Base-by-base conservation (phyloP, 2,329 filamentous ascomycete species). In the Dactylellina parvicollis region DNA sequence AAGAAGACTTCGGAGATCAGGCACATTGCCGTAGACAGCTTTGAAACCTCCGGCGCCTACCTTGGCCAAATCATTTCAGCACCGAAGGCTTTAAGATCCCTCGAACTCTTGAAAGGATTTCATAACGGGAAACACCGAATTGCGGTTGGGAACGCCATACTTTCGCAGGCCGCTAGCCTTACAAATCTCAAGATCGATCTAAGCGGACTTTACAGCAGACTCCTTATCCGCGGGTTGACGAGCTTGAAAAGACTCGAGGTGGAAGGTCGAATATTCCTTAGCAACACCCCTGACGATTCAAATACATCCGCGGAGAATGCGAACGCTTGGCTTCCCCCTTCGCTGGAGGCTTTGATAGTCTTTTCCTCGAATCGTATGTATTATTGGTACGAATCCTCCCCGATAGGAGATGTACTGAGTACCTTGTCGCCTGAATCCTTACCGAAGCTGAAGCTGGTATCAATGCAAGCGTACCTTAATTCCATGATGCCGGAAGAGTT, bases 281-380 rank as follows among this genome's bases (percentile, higher is more conserved):
- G 34, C 5, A 38, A 56, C 22, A 47, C 22, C 8, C 18, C 14
- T 8, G 18, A 16, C 47, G 28, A 62, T 32, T 12, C 42, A 18
- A 44, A 18, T 8, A 50, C 49, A 2, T 32, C 40, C 4, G 57
- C 66, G 7, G 34, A 40, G 18, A 42, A 71, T 10, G 49, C 57
- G 14, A 71, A 64, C n/a, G 18, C n/a, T 3, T 71, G 66, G 66
- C 24, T 71, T 36, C 66, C 66, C 4, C 42, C 20, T 14, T 64
- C 66, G 18, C 42, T 71, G 12, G 57, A 64, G 32, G 26, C 30
- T 1, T 42, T 71, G 18, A 40, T 16, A n/a, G 36, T 42, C 1
- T 56, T 71, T 22, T 71, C 57, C 28, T 71, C 66, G 8, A 56
- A 7, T 7, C 20, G 16, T 1, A 32, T 18, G 8, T 26, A 42